Evolutionary conservation across 2,329 filamentous ascomycete genomes (phyloP).

Genomic region (Fonsecaea monophora): DNA sequence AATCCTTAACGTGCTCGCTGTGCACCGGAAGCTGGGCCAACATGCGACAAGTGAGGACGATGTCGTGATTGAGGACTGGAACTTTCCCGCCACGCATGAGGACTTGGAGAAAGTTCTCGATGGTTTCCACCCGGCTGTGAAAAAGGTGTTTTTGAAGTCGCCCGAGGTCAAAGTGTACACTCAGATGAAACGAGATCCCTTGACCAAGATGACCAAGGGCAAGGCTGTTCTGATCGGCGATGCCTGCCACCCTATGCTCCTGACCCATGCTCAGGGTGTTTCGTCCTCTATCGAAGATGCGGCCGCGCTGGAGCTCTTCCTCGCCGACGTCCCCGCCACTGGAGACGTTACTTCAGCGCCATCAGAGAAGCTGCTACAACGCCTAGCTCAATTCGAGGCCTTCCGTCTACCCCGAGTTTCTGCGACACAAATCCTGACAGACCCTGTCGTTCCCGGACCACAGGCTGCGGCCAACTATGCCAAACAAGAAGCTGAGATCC

Average conservation of each 20-base stretch:
- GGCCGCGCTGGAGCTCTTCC: conserved; percentile 38
- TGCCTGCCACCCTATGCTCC: conserved; percentile 49
- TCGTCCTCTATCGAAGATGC: conserved; percentile 40
- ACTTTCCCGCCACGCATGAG: conserved; percentile 39
- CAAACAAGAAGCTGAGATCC: conserved; percentile 38
- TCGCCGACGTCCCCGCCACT: conserved; percentile 31
- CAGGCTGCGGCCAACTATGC: conserved; percentile 37
- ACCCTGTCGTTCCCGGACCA: conserved; percentile 38
- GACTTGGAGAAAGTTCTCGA: conserved; percentile 37
- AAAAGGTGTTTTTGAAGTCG: conserved; percentile 38
- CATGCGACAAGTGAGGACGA: conserved; percentile 36
- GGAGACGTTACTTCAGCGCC: conserved; percentile 24
- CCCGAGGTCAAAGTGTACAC: conserved; percentile 41
- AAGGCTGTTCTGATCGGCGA: conserved; percentile 68
- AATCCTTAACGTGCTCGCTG: conserved; percentile 39
- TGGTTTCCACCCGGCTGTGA: conserved; percentile 38
- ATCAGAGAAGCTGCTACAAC: conserved; percentile 34
- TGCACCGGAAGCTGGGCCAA: conserved; percentile 36
- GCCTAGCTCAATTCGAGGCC: conserved; percentile 35
- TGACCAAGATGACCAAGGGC: conserved; percentile 57
- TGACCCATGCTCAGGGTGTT: conserved; percentile 40
- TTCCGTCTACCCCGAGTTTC: conserved; percentile 37
- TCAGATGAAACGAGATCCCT: conserved; percentile 39
- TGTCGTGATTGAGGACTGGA: conserved; percentile 40
- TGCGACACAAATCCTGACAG: conserved; percentile 40